These are phyloP conservation scores for Oxyria digyna DNA, from an alignment of 148 eudicot genomes.

Conservation along the genomic window DNA sequence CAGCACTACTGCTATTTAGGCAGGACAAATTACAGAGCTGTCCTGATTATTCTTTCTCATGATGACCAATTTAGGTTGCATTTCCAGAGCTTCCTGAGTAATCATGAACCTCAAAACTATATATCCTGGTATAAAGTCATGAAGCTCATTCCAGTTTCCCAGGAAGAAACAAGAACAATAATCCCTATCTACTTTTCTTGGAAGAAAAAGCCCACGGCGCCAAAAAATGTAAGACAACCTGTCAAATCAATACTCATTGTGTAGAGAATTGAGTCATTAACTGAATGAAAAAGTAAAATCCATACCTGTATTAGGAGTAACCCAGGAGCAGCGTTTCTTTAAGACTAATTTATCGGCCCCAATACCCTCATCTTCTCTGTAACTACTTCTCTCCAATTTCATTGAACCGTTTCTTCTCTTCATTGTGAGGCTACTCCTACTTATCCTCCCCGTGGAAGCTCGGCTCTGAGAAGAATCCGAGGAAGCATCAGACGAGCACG, in stretches of 20 bases:
- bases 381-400: constrained; percentile 14
- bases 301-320: constrained; percentile 73
- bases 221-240: neutral
- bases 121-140: neutral
- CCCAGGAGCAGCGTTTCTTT: constrained; percentile 88
- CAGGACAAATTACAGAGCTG: neutral
- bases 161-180: neutral
- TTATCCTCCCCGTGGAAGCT: constrained; percentile 70
- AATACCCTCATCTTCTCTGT: constrained; percentile 16
- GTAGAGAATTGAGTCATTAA: neutral
- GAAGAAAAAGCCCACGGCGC: neutral
- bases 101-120: neutral
- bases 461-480: constrained; percentile 72
- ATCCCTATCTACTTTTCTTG: neutral
- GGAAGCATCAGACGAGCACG: constrained; percentile 92
- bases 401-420: constrained; percentile 36
- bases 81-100: neutral
- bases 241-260: neutral
- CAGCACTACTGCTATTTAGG: neutral
- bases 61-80: neutral
- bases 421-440: constrained; percentile 26
- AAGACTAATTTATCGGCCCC: constrained; percentile 22
- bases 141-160: neutral
- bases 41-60: neutral
- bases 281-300: neutral